Base-by-base conservation (phyloP, 176 grass and related monocot genomes). In the Oryza longistaminata region DNA sequence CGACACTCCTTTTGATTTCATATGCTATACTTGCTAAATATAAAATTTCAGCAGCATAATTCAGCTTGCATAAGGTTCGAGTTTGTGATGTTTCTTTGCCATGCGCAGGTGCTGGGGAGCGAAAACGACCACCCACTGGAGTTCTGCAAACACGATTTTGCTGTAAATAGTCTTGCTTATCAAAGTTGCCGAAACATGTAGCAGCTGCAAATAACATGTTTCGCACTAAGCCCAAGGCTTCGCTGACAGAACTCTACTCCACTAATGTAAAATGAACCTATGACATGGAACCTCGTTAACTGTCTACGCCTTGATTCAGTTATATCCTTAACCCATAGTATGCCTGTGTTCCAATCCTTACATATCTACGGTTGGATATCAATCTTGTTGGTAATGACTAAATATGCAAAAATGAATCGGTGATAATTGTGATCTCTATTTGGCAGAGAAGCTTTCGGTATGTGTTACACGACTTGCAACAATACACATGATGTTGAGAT, bases 121-220 rank as follows among this genome's bases (percentile, higher is more conserved):
- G 34, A 46, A 10, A 73, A 70, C 34, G 70, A 77, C 26, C 16
- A 42, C 39, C 37, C n/a, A 13, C 61, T 82, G 24, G 35, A 66
- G 46, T 66, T 78, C 79, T 50, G 46, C 70, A 39, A 61, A 79
- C 77, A 61, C 39, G n/a, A 25, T 85, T 75, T 65, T 73, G 16
- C 33, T 83, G 75, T 87, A 69, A 50, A 83, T 87, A 83, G 64
- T 29, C 70, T 49, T 68, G 39, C 11, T 31, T 39, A 73, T 52
- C 60, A 31, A 62, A 79, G 48, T 69, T 83, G n/a, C 21, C 48
- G 35, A 31, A 50, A 14, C 58, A 75, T 68, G 26, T 83, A 79
- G 60, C 74, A 79, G 37, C 55, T 87, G 26, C 83, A 87, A 61
- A 53, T 66, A 68, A 68, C 64, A 31, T 27, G 10, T 24, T 88